Percentiles rank a stretch among this genome's conserved stretches.
Evolutionary conservation across 2,329 filamentous ascomycete species (phyloP).

Genomic region (Stachybotrys chartarum): DNA sequence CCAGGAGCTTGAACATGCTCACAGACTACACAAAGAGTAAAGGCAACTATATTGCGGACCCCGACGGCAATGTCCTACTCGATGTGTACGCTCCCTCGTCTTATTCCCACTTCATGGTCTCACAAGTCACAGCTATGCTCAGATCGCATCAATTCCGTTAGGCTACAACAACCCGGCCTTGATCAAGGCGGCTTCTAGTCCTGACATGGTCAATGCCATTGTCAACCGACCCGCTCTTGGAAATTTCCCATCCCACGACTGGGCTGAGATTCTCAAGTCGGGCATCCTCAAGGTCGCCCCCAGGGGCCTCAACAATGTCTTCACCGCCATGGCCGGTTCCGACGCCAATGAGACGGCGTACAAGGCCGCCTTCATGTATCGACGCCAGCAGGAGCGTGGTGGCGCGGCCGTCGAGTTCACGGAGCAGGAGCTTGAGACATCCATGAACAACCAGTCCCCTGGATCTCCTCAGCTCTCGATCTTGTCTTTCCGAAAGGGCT

Average conservation of each 20-base stretch:
- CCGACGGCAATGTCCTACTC: slow-evolving; percentile 65
- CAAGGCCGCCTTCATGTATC: slow-evolving; percentile 95
- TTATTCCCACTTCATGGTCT: not conserved
- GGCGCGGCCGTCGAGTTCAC: slow-evolving; percentile 73
- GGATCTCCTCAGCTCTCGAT: slow-evolving; percentile 74
- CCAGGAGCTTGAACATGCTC: slow-evolving; percentile 77
- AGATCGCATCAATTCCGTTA: slow-evolving; percentile 87
- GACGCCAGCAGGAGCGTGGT: slow-evolving; percentile 73
- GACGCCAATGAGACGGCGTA: slow-evolving; percentile 93
- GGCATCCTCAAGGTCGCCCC: slow-evolving; percentile 79
- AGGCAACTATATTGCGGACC: slow-evolving; percentile 75
- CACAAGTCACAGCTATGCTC: slow-evolving; percentile 56
- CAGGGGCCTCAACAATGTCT: slow-evolving; percentile 78
- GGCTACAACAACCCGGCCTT: slow-evolving; percentile 87
- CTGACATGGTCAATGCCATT: slow-evolving; percentile 71
- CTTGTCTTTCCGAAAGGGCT: slow-evolving; percentile 79
- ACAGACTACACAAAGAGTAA: slow-evolving; percentile 65
- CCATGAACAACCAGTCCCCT: slow-evolving; percentile 75
- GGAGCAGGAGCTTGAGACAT: slow-evolving; percentile 61
- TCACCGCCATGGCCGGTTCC: slow-evolving; percentile 82
- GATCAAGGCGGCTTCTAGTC: slow-evolving; percentile 60
- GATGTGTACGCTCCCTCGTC: slow-evolving; percentile 50
- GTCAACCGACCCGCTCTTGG: slow-evolving; percentile 87
- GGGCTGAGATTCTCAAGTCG: slow-evolving; percentile 70
- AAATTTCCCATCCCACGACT: slow-evolving; percentile 84